Conservation (phyloP, 495 filamentous ascomycete species). For the Lindgomyces ingoldianus region DNA sequence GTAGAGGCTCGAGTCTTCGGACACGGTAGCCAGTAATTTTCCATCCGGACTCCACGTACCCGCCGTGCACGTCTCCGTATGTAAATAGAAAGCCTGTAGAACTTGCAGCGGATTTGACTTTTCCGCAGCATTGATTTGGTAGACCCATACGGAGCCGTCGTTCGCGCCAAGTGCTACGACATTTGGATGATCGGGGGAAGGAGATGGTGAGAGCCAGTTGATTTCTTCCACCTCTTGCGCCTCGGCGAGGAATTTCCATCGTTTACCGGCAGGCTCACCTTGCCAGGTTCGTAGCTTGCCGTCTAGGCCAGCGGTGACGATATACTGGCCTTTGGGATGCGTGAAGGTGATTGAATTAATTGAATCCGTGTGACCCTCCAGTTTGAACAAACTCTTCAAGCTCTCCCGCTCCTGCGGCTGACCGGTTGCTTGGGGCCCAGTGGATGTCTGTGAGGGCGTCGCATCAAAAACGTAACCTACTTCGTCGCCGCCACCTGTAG, state of each 20-base stretch:
- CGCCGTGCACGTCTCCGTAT: constrained; percentile 83
- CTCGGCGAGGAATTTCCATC: constrained; percentile 66
- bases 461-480: constrained; percentile 81
- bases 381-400: constrained; percentile 62
- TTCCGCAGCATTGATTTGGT: constrained; percentile 71
- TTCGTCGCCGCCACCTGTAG: constrained; percentile 85
- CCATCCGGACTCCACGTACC: constrained; percentile 90
- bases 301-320: constrained; percentile 85
- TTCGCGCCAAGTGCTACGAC: constrained; percentile 85
- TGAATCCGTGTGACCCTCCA: constrained; percentile 87
- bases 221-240: constrained; percentile 90
- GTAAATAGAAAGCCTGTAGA: constrained; percentile 85
- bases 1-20: constrained; percentile 84
- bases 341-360: constrained; percentile 86
- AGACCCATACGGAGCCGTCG: constrained; percentile 96
- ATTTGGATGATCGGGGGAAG: constrained; percentile 67
- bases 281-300: constrained; percentile 55
- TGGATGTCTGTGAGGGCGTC: constrained; percentile 51
- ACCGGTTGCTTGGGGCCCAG: constrained; percentile 47
- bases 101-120: constrained; percentile 63
- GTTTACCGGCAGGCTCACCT: constrained; percentile 43
- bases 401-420: constrained; percentile 58
- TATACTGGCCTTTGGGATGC: constrained; percentile 75
- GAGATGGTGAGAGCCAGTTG: constrained; percentile 84
- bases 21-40: constrained; percentile 83